phyloP scores from a whole-genome alignment of 768 basidiomycete genomes.

The Galerina sulciceps region DNA sequence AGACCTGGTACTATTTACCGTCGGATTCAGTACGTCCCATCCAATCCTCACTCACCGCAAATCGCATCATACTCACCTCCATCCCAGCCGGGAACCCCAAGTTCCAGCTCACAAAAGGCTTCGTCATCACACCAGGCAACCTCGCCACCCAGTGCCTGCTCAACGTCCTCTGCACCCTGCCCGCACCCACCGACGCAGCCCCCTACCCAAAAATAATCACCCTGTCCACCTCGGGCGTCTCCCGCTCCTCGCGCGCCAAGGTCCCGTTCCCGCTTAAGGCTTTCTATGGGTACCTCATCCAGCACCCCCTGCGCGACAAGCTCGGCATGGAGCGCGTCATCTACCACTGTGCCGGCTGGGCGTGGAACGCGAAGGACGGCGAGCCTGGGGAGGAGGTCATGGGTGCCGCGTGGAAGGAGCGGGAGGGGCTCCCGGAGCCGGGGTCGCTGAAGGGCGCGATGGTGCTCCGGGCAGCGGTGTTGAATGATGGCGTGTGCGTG shows the following conservation, averaged over 20 bases:
- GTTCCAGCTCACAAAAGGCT: constrained; percentile 44
- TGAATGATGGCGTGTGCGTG: constrained; percentile 51
- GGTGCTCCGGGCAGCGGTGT: constrained; percentile 57
- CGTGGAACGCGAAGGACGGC: constrained; percentile 44
- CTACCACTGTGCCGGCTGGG: constrained; percentile 50
- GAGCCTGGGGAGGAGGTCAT: constrained; percentile 46
- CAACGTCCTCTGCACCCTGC: constrained; percentile 59
- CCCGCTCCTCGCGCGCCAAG: constrained; percentile 39
- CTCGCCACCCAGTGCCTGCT: constrained; percentile 60
- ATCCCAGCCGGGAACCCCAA: constrained; percentile 16
- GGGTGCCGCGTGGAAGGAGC: constrained; percentile 42
- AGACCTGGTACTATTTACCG: constrained; percentile 60
- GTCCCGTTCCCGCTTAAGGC: constrained; percentile 51
- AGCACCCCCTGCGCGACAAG: constrained; percentile 61
- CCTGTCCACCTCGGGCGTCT: constrained; percentile 56
- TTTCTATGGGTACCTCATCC: constrained; percentile 49
- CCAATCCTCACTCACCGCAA: not conserved
- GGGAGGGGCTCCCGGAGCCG: constrained; percentile 40
- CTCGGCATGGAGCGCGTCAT: constrained; percentile 56
- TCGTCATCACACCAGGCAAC: constrained; percentile 50
- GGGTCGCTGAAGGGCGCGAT: constrained; percentile 50
- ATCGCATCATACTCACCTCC: not conserved
- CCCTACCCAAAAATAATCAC: constrained; percentile 47
- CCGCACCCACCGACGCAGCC: constrained; percentile 25
- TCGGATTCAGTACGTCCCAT: constrained; percentile 48